Percentiles rank a stretch among this genome's conserved stretches.
Evolutionary conservation across 495 filamentous ascomycete genomes (phyloP).

Genomic region (Neurospora sp.): DNA sequence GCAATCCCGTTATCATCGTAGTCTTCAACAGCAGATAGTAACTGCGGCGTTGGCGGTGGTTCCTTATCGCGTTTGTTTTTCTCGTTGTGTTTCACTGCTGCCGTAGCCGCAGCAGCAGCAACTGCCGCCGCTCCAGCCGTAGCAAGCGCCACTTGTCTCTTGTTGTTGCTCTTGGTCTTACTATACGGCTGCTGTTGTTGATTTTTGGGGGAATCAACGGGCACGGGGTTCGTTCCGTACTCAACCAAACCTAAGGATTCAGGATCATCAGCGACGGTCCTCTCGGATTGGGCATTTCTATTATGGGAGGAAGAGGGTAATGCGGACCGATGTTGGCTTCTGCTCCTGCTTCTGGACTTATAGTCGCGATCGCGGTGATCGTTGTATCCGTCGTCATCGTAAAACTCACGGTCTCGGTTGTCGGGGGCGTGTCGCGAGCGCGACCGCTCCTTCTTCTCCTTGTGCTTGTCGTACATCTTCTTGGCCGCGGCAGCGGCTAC

Average conservation of each 20-base stretch:
- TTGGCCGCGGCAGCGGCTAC: constrained; percentile 69
- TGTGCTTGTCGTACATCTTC: constrained; percentile 67
- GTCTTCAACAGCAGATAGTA: neutral
- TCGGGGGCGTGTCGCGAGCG: constrained; percentile 32
- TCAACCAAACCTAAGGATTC: constrained; percentile 64
- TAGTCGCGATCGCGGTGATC: constrained; percentile 13
- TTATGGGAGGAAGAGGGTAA: constrained; percentile 31
- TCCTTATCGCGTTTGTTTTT: constrained; percentile 10
- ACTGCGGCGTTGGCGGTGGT: constrained; percentile 20
- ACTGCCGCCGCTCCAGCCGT: neutral
- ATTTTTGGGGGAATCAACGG: constrained; percentile 7
- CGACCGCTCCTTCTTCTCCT: constrained; percentile 38
- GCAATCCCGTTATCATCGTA: neutral
- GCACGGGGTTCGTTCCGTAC: constrained; percentile 61
- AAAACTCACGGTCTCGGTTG: constrained; percentile 29
- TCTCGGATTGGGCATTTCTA: neutral
- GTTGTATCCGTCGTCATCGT: constrained; percentile 17
- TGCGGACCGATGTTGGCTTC: constrained; percentile 43
- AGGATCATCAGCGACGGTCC: constrained; percentile 44
- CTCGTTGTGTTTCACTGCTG: neutral
- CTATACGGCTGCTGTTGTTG: neutral
- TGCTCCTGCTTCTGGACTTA: constrained; percentile 40
- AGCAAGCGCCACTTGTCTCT: neutral
- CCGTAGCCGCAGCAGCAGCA: neutral
- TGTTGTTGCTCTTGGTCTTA: neutral